Evolutionary conservation across 108 stramenopile genomes (phyloP), one percentile per base, ranked within the genome.

Genomic region (Cylindrotheca fusiformis): DNA sequence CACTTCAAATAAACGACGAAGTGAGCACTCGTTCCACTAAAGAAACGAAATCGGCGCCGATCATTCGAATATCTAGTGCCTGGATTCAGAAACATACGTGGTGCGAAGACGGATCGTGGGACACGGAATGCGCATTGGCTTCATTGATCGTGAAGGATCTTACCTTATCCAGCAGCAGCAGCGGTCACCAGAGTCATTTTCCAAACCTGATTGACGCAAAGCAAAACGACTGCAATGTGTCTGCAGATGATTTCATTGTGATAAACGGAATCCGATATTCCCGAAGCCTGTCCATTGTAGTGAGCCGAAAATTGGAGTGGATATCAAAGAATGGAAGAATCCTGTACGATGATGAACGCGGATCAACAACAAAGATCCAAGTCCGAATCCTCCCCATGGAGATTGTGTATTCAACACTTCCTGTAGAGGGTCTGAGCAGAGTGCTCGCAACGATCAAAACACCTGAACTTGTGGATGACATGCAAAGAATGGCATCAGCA

Each of bases 401-500:
- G 65, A 65, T 85, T 45, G 74, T 83, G 4, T 88, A 85, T 60
- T 69, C 80, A 30, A 77, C 84, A 23, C 44, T 75, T 21, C 76
- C 84, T 18, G 77, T 81, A 32, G 82, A 85, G 69, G 78, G 72
- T 32, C 50, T 83, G 5, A 80, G 63, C 4, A 58, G 78, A 58
- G 75, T 88, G 17, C 71, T 88, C 25, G 68, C 68, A 32, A 65
- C 82, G 1, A 73, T 78, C n/a, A 83, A 78, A 46, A 76, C 82
- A 17, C 66, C 64, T 18, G 87, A 88, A 30, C 65, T 88, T 44
- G 60, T 70, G 21, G 70, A 78, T 46, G 87, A 88, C 51, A 85
- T 83, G 65, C 80, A 85, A 21, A 60, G 77, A 49, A 60, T 85
- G 60, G 65, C 71, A 14, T 45, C 56, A 26, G 67, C 65, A 0